Evolutionary conservation across 169 alveolate genomes (phyloP), one percentile per base, ranked within the genome.

Genomic region (Prorocentrum cordatum): DNA sequence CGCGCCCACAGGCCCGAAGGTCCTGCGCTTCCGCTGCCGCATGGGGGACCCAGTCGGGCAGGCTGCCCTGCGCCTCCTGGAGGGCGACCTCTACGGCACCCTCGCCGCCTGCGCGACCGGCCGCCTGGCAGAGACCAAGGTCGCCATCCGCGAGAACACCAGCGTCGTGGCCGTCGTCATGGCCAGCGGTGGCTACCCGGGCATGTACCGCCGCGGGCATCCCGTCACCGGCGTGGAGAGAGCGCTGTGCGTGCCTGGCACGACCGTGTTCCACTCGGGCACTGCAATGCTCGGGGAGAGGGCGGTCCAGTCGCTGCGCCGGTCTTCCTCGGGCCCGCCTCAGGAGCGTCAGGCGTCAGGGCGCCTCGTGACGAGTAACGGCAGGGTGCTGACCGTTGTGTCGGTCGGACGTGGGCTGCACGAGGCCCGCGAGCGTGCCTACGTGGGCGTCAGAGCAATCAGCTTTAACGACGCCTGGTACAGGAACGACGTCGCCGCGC

Each of bases 141-240:
- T 38, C 29, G 80, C 80, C 58, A 18, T 80, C 50, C 22, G 36
- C 5, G 42, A 64, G 75, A 64, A 80, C 68, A 38, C 77, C 54
- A 42, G 79, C 61, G 90, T 79, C 12, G 90, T 80, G 31, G 32
- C 90, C 12, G 79, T 80, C 39, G 39, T 67, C 68, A 61, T 80
- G 90, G 77, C 79, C 68, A 61, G 90, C 45, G 87, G 87, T 14
- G 64, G 83, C 42, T 71, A 71, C 67, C 83, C 83, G 1, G 67
- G 64, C 1, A 45, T 67, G 2, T 71, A 71, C 26, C 47, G n/a
- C 67, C 24, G 36, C 12, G 71, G 75, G 22, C 66, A 64, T 35
- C 31, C 31, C 59, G 62, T 80, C 38, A 38, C 79, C 16, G 90
- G 90, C 68, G 66, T 80, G 32, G 90, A 80, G 29, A 67, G 90